phyloP scores from a whole-genome alignment of 176 grass and related monocot genomes.

The Musa itinerans region DNA sequence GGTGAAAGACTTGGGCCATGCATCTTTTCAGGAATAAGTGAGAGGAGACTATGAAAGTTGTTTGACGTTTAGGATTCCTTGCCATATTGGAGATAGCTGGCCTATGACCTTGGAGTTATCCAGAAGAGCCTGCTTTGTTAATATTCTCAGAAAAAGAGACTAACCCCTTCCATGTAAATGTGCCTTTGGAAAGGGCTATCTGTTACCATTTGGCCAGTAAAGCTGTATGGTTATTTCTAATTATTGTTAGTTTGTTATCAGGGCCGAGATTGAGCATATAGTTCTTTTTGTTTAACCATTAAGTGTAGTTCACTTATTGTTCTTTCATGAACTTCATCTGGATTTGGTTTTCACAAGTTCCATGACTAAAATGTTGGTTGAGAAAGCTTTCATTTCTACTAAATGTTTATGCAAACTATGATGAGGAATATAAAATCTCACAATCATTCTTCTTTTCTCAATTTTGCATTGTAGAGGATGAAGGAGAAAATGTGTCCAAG shows the following conservation, averaged over 20 bases:
- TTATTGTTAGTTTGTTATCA: not conserved
- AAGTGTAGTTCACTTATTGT: too few species aligned
- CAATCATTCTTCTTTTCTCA: constrained; percentile 7
- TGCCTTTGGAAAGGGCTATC: not conserved
- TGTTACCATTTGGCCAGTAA: not conserved
- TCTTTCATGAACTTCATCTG: too few species aligned
- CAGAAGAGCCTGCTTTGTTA: too few species aligned
- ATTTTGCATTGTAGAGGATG: constrained; percentile 39
- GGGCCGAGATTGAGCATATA: not conserved
- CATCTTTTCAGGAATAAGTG: too few species aligned
- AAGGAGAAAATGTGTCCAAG: constrained; percentile 55
- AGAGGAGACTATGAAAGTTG: too few species aligned
- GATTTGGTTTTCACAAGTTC: not conserved
- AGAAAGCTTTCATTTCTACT: not conserved
- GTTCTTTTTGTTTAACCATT: too few species aligned
- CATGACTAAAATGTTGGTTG: not conserved
- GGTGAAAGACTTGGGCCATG: too few species aligned
- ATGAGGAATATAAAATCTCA: not conserved
- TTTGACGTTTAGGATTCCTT: too few species aligned
- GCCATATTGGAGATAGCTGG: too few species aligned
- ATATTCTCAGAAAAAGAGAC: not conserved
- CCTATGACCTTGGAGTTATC: too few species aligned
- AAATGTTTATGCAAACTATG: not conserved
- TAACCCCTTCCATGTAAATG: not conserved
- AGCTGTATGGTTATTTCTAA: not conserved